Evolutionary conservation across 1,284 basidiomycete species (phyloP), one percentile per base, ranked within the genome.

Genomic region (Apiotrichum sp.): DNA sequence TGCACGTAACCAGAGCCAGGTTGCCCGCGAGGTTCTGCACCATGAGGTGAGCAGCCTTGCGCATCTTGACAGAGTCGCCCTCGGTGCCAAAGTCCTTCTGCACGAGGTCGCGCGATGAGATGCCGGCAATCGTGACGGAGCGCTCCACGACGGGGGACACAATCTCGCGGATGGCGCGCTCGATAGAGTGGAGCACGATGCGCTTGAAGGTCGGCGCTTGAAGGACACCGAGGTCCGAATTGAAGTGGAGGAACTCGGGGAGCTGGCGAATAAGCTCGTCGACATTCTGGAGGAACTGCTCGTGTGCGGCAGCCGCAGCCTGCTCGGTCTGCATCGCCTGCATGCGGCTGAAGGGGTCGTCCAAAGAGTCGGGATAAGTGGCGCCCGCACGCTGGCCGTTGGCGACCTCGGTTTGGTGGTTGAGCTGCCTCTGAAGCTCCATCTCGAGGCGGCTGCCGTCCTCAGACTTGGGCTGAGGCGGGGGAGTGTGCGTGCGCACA

Each of bases 111-210:
- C 93, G 83, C 14, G 95, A 96, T 22, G 96, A 98, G 65, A 98
- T 97, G 35, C 93, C 91, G 7, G 96, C 96, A 65, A 99, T 98
- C 2, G 96, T 98, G 44, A 98, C 96, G n/a, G 93, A 97, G 57
- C 40, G 85, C 73, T 99, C 96, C 16, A 98, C 95, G 48, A 98
- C 95, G 4, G 96, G 96, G 14, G 93, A 80, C 64, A 98, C 95
- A 64, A 98, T 98, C 85, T 99, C 96, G 62, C 95, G 86, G 55
- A 98, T 90, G 29, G 96, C 89, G 36, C 92, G 85, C 70, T 98
- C 93, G 59, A 98, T 87, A 6, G 93, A 93, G 71, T 91, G 80
- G 67, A 89, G 87, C 10, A 98, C 86, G 35, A 93, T 87, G 41
- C 92, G 86, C 80, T 96, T 96, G 80, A 98, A 91, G 0, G 82